These are phyloP conservation scores for Colletotrichum tabaci DNA, from an alignment of 2,329 filamentous ascomycete species.

Conservation along the genomic window DNA sequence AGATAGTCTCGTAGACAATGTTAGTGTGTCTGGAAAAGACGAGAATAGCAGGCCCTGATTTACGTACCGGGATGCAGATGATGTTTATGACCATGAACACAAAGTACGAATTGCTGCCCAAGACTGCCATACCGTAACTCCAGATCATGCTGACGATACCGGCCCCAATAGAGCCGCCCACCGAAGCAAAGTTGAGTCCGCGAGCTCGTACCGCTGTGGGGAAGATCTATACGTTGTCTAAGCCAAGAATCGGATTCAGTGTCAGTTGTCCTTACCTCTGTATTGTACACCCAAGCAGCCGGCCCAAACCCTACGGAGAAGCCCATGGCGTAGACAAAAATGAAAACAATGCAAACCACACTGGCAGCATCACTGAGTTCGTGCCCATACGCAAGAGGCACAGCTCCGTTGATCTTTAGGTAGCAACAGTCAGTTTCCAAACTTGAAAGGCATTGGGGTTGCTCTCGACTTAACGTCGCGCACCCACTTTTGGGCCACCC, in stretches of 20 bases:
- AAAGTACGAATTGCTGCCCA: constrained; percentile 69
- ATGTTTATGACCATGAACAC: constrained; percentile 70
- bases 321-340: constrained; percentile 72
- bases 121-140: constrained; percentile 66
- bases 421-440: background rate
- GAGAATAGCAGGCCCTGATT: too few relatives aligned
- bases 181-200: constrained; percentile 69
- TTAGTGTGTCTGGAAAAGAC: background rate
- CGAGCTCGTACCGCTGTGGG: constrained; percentile 70
- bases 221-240: constrained; percentile 63
- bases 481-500: too few relatives aligned
- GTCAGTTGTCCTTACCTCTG: constrained; percentile 58
- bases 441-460: background rate
- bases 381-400: constrained; percentile 68
- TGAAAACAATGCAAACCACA: constrained; percentile 67
- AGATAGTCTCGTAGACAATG: constrained; percentile 53
- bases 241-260: background rate
- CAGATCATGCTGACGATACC: constrained; percentile 69
- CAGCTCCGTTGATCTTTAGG: constrained; percentile 65
- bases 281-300: constrained; percentile 72
- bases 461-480: constrained; percentile 48
- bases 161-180: constrained; percentile 68
- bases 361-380: constrained; percentile 61
- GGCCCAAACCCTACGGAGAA: constrained; percentile 72
- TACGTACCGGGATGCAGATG: constrained; percentile 59